A percentile compares a stretch with the other conserved stretches of the same genome.
Conservation (phyloP, 2,329 filamentous ascomycete species). For the Trichoderma hamatum region DNA sequence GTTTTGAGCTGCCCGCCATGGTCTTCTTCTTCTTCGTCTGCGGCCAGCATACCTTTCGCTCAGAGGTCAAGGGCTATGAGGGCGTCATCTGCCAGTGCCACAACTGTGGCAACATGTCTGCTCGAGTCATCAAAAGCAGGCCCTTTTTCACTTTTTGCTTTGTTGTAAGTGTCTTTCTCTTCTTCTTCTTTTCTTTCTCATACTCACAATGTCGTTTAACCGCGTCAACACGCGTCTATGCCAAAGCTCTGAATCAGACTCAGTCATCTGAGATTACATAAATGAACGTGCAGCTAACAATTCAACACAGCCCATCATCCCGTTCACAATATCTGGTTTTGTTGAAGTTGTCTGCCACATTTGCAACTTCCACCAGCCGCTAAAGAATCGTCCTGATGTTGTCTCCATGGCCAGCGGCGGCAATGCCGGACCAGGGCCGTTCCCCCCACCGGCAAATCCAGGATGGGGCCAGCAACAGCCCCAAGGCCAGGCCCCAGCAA, state of each 20-base stretch:
- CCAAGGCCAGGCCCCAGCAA: conserved; percentile 17
- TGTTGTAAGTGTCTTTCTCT: conserved; percentile 59
- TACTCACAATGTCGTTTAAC: neutral
- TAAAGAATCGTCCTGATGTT: conserved; percentile 60
- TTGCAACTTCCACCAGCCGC: conserved; percentile 74
- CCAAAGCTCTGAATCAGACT: neutral
- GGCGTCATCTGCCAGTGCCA: conserved; percentile 64
- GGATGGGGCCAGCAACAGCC: conserved; percentile 20
- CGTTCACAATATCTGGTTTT: conserved; percentile 68
- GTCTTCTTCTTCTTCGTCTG: conserved; percentile 63
- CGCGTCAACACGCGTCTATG: neutral
- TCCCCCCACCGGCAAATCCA: conserved; percentile 36
- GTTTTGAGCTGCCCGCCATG: conserved; percentile 44
- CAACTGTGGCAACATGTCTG: conserved; percentile 68
- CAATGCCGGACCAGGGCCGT: conserved; percentile 33
- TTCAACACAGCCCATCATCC: conserved; percentile 64
- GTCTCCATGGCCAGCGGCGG: conserved; percentile 53
- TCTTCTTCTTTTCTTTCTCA: neutral
- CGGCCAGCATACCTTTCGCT: conserved; percentile 64
- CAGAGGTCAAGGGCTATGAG: conserved; percentile 63
- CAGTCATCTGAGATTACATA: neutral
- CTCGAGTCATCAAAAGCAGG: conserved; percentile 62
- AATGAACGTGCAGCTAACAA: neutral
- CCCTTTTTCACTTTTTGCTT: conserved; percentile 83
- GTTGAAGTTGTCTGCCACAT: conserved; percentile 73